phyloP scores from a whole-genome alignment of 345 rosid genomes.

The Eucalyptus globulus region DNA sequence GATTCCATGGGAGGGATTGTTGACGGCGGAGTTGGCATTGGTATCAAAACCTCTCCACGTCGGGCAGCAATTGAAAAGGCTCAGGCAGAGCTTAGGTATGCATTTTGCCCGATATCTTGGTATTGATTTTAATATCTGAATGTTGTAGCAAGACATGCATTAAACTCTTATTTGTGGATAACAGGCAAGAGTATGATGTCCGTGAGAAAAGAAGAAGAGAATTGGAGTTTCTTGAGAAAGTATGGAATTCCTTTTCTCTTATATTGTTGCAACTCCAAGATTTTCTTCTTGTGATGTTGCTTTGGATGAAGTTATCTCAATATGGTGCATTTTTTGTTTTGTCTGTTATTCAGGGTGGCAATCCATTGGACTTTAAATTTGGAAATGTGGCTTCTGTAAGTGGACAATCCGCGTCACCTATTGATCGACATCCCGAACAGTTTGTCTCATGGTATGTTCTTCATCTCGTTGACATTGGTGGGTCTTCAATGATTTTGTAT shows the following conservation, averaged over 20 bases:
- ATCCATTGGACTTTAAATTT: slow-evolving; percentile 96
- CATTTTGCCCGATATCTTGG: neutral
- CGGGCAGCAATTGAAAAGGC: slow-evolving; percentile 93
- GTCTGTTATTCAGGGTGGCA: slow-evolving; percentile 63
- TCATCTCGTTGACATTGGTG: neutral
- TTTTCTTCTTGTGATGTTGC: neutral
- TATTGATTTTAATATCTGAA: neutral
- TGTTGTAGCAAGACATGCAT: neutral
- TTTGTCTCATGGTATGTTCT: slow-evolving; percentile 67
- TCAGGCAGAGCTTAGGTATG: slow-evolving; percentile 90
- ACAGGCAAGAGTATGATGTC: slow-evolving; percentile 97
- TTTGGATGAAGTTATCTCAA: neutral
- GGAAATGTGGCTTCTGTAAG: slow-evolving; percentile 65
- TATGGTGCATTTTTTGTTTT: slow-evolving; percentile 2
- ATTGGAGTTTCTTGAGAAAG: slow-evolving; percentile 95
- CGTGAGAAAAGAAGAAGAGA: slow-evolving; percentile 96
- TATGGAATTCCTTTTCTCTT: slow-evolving; percentile 13
- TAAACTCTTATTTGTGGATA: slow-evolving; percentile 1
- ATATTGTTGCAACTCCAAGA: neutral
- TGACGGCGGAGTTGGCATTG: slow-evolving; percentile 83
- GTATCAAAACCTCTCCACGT: slow-evolving; percentile 81
- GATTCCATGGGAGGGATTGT: slow-evolving; percentile 99
- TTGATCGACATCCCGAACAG: slow-evolving; percentile 73
- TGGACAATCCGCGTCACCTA: slow-evolving; percentile 89
- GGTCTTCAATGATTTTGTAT: neutral